Evolutionary conservation across 441 rosid genomes (phyloP).

Genomic region (Hura crepitans): DNA sequence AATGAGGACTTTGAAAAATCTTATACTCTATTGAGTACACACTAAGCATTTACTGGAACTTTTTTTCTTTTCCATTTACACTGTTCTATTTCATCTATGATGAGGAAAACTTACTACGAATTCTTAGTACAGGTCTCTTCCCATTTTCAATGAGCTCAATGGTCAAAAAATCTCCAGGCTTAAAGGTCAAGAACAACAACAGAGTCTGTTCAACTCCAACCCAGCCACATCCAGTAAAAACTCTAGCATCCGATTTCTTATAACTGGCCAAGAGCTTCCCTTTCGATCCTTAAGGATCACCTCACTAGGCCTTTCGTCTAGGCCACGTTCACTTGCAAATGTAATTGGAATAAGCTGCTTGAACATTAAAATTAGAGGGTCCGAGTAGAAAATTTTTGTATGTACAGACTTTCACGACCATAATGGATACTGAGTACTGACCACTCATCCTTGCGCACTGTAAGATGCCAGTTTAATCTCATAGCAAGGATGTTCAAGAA

Average conservation of each 20-base stretch:
- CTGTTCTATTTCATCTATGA: not conserved
- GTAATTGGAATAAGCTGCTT: conserved; percentile 12
- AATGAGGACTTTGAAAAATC: too few species aligned
- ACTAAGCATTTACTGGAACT: too few species aligned
- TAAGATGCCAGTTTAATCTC: not conserved
- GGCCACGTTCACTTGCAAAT: not conserved
- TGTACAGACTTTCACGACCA: not conserved
- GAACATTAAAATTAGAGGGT: not conserved
- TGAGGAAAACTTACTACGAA: conserved; percentile 10
- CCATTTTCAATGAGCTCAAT: conserved; percentile 9
- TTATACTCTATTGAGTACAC: too few species aligned
- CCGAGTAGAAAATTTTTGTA: not conserved
- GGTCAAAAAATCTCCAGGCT: conserved; percentile 8
- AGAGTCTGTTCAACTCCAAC: too few species aligned
- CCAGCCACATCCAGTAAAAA: conserved; percentile 13
- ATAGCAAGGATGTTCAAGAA: not conserved
- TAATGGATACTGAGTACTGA: not conserved
- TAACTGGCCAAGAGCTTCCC: conserved; percentile 16
- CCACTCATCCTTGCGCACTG: not conserved
- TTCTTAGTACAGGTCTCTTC: conserved; percentile 3
- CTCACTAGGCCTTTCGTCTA: not conserved
- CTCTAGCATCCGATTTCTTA: not conserved
- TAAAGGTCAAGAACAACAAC: not conserved
- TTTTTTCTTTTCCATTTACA: too few species aligned
- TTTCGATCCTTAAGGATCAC: conserved; percentile 3